Base-by-base conservation (phyloP, 345 rosid genomes). In the Bruguiera sexangula region DNA sequence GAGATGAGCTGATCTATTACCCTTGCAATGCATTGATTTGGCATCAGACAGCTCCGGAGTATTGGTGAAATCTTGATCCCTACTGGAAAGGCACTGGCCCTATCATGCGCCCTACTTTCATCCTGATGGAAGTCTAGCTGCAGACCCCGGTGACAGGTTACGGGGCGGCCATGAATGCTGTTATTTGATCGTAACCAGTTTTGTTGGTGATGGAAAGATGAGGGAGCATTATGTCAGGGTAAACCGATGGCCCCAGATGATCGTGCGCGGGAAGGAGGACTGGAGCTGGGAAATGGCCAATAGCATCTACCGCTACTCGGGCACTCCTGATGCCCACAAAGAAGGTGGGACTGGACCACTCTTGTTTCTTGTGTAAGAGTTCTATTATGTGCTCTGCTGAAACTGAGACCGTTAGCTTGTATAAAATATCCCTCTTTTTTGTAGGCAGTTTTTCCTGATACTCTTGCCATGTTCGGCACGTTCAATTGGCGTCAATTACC, bases 211-310 rank as follows among this genome's bases (percentile, higher is more conserved):
- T 36, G 88, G 84, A 64, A 72, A 72, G 59, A 79, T 82, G 50
- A 77, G 88, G 83, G 73, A 77, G 78, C 88, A 87, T 65, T 83
- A 83, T 60, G 88, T 85, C 56, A 66, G 89, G 75, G 81, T 87
- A 74, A 87, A 85, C 81, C 76, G 84, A 56, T 81, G 86, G 92
- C 84, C 82, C 8, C 73, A 21, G 13, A 29, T 87, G 80, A 62
- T 34, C 0, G 66, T 87, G 26, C 75, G 57, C 3, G 76, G 92
- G 78, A 87, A 82, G 63, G 81, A 76, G 65, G 92, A 87, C 67
- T 87, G 92, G 89, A 79, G 89, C 80, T 85, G 88, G 92, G 87
- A 82, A 71, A 79, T 87, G 89, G 80, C 83, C 15, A 85, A 83
- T 55, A 36, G 51, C 73, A 76, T 85, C 31, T 71, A 54, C 74